Percentiles rank a stretch among this genome's conserved stretches.
phyloP scores from a whole-genome alignment of 129 eudicot genomes.

The Lactuca sativa region DNA sequence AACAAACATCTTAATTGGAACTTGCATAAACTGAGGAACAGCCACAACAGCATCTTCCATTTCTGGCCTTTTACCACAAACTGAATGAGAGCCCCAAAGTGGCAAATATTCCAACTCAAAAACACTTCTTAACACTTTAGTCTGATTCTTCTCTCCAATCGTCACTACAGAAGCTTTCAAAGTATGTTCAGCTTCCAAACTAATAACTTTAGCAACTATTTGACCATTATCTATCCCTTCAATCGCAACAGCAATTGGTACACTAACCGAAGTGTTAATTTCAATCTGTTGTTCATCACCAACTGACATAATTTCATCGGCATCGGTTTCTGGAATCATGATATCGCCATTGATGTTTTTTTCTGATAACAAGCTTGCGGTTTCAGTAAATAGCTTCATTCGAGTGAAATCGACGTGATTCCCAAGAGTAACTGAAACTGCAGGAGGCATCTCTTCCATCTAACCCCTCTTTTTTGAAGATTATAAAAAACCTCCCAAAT shows the following conservation, averaged over 20 bases:
- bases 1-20: constrained; percentile 75
- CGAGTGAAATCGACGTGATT: constrained; percentile 57
- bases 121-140: constrained; percentile 55
- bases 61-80: constrained; percentile 84
- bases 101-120: constrained; percentile 73
- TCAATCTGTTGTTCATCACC: constrained; percentile 53
- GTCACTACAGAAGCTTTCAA: constrained; percentile 57
- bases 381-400: constrained; percentile 51
- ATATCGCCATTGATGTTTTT: constrained; percentile 23
- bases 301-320: constrained; percentile 48
- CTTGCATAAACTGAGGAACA: constrained; percentile 67
- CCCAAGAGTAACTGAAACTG: constrained; percentile 51
- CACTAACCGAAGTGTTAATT: constrained; percentile 44
- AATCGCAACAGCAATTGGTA: constrained; percentile 71
- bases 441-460: constrained; percentile 78
- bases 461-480: constrained; percentile 7
- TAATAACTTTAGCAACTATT: constrained; percentile 59
- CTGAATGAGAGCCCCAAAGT: constrained; percentile 82
- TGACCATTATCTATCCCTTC: constrained; percentile 68
- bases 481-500: constrained; percentile 15
- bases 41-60: constrained; percentile 86
- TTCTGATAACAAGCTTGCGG: constrained; percentile 50
- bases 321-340: constrained; percentile 56
- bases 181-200: constrained; percentile 53
- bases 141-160: constrained; percentile 48